Conservation (phyloP, 1,139 yeast genomes). For the Casaregolazyma lundiana region DNA sequence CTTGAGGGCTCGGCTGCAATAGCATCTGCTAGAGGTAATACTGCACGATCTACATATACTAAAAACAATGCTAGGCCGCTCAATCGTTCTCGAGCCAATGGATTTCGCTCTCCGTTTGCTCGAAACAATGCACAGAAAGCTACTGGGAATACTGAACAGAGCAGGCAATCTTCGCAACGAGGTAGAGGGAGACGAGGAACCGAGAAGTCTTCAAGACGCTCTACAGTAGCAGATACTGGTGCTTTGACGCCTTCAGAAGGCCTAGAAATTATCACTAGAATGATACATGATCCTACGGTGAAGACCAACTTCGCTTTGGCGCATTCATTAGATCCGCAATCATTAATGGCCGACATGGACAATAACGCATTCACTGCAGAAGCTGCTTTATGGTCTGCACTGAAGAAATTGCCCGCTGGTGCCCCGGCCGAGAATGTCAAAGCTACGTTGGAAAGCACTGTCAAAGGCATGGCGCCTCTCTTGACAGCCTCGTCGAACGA, state of each 20-base stretch:
- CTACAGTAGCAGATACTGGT: no score
- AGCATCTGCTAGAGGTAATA: background rate
- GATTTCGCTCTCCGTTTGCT: background rate
- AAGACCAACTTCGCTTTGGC: constrained; percentile 4
- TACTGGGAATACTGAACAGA: background rate
- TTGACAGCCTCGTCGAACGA: background rate
- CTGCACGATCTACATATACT: background rate
- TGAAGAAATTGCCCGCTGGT: background rate
- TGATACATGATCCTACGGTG: constrained; percentile 7
- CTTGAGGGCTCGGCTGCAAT: background rate
- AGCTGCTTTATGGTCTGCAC: constrained; percentile 10
- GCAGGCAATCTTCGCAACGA: background rate
- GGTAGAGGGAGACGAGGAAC: background rate
- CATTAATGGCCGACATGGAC: constrained; percentile 5
- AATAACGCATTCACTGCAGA: constrained; percentile 6
- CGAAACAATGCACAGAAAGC: background rate
- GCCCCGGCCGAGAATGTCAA: constrained; percentile 7
- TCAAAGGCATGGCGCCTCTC: constrained; percentile 5
- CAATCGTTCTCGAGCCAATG: background rate
- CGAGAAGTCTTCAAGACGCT: background rate
- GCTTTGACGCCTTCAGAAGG: constrained; percentile 8
- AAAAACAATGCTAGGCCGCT: background rate
- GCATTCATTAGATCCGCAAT: constrained; percentile 2
- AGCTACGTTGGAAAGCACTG: constrained; percentile 2
- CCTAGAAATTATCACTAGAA: constrained; percentile 3